These are phyloP conservation scores for Dactylonectria estremocensis DNA, from an alignment of 2,329 filamentous ascomycete species.

Conservation along the genomic window DNA sequence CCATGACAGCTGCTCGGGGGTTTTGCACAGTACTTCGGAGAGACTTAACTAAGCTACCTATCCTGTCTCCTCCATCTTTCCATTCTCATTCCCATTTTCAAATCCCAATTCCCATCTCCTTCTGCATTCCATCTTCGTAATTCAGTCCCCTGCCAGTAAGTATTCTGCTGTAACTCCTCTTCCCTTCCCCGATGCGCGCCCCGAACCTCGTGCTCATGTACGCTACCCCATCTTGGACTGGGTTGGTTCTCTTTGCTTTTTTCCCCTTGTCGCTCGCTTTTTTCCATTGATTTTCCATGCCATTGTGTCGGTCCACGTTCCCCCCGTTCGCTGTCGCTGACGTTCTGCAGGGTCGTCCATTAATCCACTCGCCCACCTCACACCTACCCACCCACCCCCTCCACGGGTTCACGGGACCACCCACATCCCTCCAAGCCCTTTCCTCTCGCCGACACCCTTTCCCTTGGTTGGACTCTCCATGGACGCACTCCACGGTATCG, in stretches of 20 bases:
- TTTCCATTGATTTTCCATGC: neutral
- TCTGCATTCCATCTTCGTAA: conserved; percentile 2
- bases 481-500: neutral
- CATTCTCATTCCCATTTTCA: conserved; percentile 21
- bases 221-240: conserved; percentile 6
- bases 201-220: conserved; percentile 1
- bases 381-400: neutral
- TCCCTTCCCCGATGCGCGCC: neutral
- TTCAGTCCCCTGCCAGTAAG: neutral
- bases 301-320: neutral
- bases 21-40: neutral
- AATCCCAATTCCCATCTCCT: conserved; percentile 9
- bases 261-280: conserved; percentile 11
- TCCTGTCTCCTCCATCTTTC: conserved; percentile 22
- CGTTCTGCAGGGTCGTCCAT: conserved; percentile 26
- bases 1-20: neutral
- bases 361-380: neutral
- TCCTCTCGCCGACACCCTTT: neutral
- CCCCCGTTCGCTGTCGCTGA: conserved; percentile 23
- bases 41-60: neutral
- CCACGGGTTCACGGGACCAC: neutral
- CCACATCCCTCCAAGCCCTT: too few relatives aligned
- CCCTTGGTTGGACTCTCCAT: neutral
- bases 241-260: neutral
- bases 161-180: neutral